A percentile compares a stretch with the other conserved stretches of the same genome.
Conservation (phyloP, 176 grass and related monocot genomes). For the sorghum (Sorghum bicolor) region DNA sequence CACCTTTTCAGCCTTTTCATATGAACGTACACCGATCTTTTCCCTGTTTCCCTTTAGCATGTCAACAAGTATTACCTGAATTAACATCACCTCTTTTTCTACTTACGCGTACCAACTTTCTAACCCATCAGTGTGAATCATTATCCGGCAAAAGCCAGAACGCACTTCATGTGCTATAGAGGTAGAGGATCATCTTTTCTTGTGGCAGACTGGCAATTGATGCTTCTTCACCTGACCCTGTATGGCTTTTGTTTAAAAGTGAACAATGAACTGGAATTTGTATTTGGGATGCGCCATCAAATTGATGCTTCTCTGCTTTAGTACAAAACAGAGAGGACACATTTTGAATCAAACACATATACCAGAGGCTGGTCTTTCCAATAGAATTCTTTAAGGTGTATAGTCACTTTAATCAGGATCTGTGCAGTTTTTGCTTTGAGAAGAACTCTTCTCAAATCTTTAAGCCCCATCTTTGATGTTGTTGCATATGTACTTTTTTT, state of each 20-base stretch:
- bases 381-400: neutral
- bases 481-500: neutral
- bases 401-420: neutral
- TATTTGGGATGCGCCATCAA: neutral
- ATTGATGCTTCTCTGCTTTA: neutral
- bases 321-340: neutral
- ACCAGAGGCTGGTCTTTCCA: neutral
- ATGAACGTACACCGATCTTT: slow-evolving; percentile 29
- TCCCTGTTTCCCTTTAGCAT: slow-evolving; percentile 36
- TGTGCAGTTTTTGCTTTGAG: neutral
- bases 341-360: neutral
- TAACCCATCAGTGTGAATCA: slow-evolving; percentile 43
- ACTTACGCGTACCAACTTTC: slow-evolving; percentile 48
- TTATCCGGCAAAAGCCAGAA: slow-evolving; percentile 33
- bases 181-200: slow-evolving; percentile 30
- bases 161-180: slow-evolving; percentile 45
- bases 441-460: neutral
- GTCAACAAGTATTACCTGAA: slow-evolving; percentile 35
- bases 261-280: neutral
- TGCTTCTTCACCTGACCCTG: slow-evolving; percentile 24
- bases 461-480: slow-evolving; percentile 14
- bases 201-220: neutral
- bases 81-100: slow-evolving; percentile 29
- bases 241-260: slow-evolving; percentile 1
- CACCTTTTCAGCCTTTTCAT: slow-evolving; percentile 53